Conservation (phyloP, 2,329 filamentous ascomycete genomes). For the Boeremia exigua region DNA sequence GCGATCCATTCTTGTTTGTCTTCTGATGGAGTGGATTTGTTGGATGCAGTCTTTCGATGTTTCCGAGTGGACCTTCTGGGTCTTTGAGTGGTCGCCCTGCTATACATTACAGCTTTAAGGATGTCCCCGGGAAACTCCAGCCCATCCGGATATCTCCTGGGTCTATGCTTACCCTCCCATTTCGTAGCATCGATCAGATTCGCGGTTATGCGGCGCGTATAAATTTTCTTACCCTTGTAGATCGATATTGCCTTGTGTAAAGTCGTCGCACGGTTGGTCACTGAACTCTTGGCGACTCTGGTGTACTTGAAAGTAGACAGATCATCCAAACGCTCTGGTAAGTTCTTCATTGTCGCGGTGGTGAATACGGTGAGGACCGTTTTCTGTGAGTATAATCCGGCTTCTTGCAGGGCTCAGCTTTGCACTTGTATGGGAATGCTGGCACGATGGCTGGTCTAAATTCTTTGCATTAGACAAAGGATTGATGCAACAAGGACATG, state of each 20-base stretch:
- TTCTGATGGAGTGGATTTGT: neutral
- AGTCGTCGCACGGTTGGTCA: neutral
- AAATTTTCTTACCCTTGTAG: neutral
- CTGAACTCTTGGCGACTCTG: neutral
- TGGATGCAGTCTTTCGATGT: neutral
- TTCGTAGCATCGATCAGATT: neutral
- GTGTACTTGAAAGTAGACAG: neutral
- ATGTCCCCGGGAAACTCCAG: neutral
- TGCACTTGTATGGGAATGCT: neutral
- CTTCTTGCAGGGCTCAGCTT: neutral
- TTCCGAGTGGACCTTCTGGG: neutral
- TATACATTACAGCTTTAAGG: neutral
- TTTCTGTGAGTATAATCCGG: neutral
- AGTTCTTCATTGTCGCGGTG: neutral
- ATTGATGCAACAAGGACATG: no score
- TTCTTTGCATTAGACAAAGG: no score
- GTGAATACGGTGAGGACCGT: no score
- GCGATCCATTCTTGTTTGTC: neutral
- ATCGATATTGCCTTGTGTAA: neutral
- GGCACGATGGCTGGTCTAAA: no score
- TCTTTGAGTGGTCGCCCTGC: neutral
- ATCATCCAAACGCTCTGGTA: neutral
- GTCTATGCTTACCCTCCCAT: neutral
- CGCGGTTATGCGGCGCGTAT: neutral
- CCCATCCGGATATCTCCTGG: neutral